Percentiles rank a stretch among this genome's conserved stretches.
Conservation (phyloP, 495 filamentous ascomycete genomes). For the Aspergillus bridgeri region DNA sequence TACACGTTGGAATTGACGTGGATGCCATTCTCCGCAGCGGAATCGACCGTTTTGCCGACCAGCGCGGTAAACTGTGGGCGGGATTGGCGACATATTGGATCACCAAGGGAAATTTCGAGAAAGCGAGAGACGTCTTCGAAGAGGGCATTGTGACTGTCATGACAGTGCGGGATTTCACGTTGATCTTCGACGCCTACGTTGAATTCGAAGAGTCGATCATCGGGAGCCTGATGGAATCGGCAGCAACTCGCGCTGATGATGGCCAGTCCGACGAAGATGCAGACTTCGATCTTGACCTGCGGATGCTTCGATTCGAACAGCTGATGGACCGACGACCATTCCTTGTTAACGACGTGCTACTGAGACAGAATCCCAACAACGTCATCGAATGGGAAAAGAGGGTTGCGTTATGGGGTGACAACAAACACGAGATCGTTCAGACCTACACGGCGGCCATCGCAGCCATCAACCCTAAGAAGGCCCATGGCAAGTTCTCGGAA, state of each 20-base stretch:
- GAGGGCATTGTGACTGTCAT: conserved; percentile 97
- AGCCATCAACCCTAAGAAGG: conserved; percentile 91
- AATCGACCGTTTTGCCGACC: conserved; percentile 88
- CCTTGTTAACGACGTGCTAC: conserved; percentile 91
- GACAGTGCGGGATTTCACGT: conserved; percentile 97
- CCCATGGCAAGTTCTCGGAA: conserved; percentile 88
- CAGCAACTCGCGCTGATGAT: conserved; percentile 76
- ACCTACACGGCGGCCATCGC: conserved; percentile 95
- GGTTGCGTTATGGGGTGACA: conserved; percentile 91
- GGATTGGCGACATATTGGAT: conserved; percentile 97
- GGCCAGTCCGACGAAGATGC: conserved; percentile 78
- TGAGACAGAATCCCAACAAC: conserved; percentile 95
- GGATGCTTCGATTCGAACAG: conserved; percentile 97
- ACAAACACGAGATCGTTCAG: conserved; percentile 84
- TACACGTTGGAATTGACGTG: conserved; percentile 79
- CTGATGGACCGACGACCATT: conserved; percentile 97
- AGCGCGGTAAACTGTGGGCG: conserved; percentile 94
- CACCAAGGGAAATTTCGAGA: conserved; percentile 85
- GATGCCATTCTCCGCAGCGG: conserved; percentile 93
- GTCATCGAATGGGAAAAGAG: conserved; percentile 97
- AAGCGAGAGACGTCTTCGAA: conserved; percentile 89
- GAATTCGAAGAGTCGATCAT: conserved; percentile 98
- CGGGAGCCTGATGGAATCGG: conserved; percentile 82
- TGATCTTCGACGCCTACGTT: conserved; percentile 93
- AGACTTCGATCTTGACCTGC: conserved; percentile 93